These are phyloP conservation scores for Fusarium sp. DNA, from an alignment of 2,329 filamentous ascomycete species.

Conservation along the genomic window DNA sequence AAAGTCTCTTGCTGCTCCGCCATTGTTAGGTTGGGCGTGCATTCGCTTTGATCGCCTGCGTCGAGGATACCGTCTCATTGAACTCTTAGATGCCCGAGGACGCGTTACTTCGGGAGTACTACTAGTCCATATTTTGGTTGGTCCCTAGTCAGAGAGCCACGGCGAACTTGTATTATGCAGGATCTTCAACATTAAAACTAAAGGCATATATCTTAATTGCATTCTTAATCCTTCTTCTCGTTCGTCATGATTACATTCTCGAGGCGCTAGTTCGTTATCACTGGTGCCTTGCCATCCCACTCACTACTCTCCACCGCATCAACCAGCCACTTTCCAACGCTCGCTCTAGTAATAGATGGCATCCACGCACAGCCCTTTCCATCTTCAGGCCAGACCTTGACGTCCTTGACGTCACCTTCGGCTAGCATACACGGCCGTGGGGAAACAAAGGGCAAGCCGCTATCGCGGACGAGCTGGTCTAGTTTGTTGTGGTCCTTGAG, in stretches of 20 bases:
- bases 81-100: not conserved
- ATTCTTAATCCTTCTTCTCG: too few species aligned
- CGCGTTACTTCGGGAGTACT: not conserved
- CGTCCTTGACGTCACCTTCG: not conserved
- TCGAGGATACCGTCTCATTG: not conserved
- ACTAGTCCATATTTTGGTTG: not conserved
- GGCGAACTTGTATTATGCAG: too few species aligned
- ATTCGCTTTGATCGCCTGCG: not conserved
- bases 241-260: too few species aligned
- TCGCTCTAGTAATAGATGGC: slow-evolving; percentile 23
- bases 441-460: slow-evolving; percentile 12
- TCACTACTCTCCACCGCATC: slow-evolving; percentile 13
- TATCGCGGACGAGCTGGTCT: slow-evolving; percentile 9
- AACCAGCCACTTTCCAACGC: slow-evolving; percentile 24
- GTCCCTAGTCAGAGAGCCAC: too few species aligned
- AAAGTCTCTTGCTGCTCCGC: not conserved
- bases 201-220: too few species aligned
- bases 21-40: not conserved
- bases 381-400: slow-evolving; percentile 31
- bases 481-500: slow-evolving; percentile 28
- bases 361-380: slow-evolving; percentile 33
- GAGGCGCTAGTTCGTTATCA: slow-evolving; percentile 12
- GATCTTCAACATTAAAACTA: too few species aligned
- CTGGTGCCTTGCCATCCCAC: slow-evolving; percentile 20
- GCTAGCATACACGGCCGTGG: slow-evolving; percentile 23